A percentile compares a stretch with the other conserved stretches of the same genome.
phyloP scores from a whole-genome alignment of 1,284 basidiomycete genomes.

The Gomphus sp. region DNA sequence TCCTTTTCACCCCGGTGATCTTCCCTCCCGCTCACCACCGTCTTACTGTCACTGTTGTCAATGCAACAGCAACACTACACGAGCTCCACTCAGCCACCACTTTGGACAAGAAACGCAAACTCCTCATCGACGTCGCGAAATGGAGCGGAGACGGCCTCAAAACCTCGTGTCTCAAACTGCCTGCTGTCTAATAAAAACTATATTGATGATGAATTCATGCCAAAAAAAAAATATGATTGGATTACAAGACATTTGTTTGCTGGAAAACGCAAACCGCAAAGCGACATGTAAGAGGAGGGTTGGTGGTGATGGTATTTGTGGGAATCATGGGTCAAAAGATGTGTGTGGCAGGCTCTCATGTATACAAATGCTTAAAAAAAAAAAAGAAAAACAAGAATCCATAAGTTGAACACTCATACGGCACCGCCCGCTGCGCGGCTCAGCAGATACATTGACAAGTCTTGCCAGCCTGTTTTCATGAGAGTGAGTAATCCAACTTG shows the following conservation, averaged over 20 bases:
- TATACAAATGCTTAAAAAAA: constrained; percentile 2
- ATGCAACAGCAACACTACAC: constrained; percentile 61
- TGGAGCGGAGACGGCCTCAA: constrained; percentile 76
- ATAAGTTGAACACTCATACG: constrained; percentile 7
- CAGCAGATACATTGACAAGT: constrained; percentile 70
- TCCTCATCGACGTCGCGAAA: constrained; percentile 65
- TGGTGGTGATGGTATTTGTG: background rate
- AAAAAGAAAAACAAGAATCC: background rate
- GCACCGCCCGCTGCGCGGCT: constrained; percentile 39
- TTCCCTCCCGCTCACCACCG: background rate
- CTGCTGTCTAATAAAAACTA: constrained; percentile 24
- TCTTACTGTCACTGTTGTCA: constrained; percentile 4
- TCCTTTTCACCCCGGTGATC: background rate
- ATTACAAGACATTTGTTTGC: no score
- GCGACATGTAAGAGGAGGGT: background rate
- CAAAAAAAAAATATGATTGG: background rate
- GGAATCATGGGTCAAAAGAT: background rate
- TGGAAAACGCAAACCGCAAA: background rate
- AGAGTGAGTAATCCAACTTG: constrained; percentile 3
- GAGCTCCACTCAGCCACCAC: constrained; percentile 64
- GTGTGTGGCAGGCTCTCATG: background rate
- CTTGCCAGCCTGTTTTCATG: constrained; percentile 65
- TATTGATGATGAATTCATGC: background rate
- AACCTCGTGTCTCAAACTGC: constrained; percentile 73
- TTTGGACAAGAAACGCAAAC: constrained; percentile 60